Conservation (phyloP, 2,329 filamentous ascomycete species). For the Colletotrichum sansevieriae region DNA sequence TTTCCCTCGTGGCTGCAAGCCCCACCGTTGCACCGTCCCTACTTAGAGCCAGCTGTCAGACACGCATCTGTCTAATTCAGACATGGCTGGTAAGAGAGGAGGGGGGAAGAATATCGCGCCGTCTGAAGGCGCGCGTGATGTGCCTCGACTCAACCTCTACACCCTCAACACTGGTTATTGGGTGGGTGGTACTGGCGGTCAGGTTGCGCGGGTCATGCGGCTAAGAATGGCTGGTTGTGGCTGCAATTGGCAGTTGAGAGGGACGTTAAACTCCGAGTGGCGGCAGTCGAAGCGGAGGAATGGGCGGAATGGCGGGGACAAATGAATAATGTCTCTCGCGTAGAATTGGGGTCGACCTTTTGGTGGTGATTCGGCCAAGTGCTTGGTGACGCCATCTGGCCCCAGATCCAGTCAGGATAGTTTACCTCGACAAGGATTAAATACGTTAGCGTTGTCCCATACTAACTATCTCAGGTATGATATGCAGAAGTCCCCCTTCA, state of each 20-base stretch:
- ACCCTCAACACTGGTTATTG: not conserved
- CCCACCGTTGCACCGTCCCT: constrained; percentile 24
- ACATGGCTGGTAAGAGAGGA: not conserved
- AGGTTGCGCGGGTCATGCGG: constrained; percentile 28
- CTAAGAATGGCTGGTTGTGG: constrained; percentile 16
- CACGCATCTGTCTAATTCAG: not conserved
- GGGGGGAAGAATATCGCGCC: not conserved
- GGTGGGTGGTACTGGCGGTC: constrained; percentile 7
- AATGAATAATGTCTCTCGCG: constrained; percentile 10
- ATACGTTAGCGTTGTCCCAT: too few species aligned
- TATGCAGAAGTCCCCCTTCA: too few species aligned
- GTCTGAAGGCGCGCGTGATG: constrained; percentile 30
- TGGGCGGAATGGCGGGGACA: constrained; percentile 2
- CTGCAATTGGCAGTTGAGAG: constrained; percentile 12
- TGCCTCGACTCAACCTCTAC: constrained; percentile 7
- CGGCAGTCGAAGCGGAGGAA: not conserved
- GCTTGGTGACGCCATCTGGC: constrained; percentile 34
- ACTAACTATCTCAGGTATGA: too few species aligned
- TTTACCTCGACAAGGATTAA: too few species aligned
- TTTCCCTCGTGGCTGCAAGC: constrained; percentile 16
- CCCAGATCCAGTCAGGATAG: constrained; percentile 25
- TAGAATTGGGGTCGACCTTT: not conserved
- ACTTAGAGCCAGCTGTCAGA: constrained; percentile 33
- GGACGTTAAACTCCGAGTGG: constrained; percentile 22
- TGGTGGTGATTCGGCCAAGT: constrained; percentile 33